Base-by-base conservation (phyloP, 2,329 filamentous ascomycete genomes). In the Fusarium sp. region DNA sequence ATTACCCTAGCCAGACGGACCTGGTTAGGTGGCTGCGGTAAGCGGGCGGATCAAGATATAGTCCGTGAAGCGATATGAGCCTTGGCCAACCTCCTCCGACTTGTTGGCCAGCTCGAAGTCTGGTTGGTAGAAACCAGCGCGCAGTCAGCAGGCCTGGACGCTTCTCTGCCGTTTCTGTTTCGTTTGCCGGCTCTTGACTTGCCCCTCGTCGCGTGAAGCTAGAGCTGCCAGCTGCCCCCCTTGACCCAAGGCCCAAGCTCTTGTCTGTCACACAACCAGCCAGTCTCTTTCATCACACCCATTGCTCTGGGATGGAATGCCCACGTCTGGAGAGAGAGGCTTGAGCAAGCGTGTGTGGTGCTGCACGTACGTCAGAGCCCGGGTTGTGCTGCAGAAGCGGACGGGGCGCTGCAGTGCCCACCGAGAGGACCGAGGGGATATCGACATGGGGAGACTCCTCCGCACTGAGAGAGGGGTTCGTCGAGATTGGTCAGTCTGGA, bases 241-340 rank as follows among this genome's bases (percentile, higher is more conserved):
- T 16, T 41, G 29, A n/a, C 31, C 61, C 41, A 41, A 35, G 22
- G 20, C 33, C 33, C 57, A 20, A 54, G 64, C 58, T 56, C 35
- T 31, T 22, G n/a, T 59, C 52, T 57, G 43, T 54, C 64, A 60
- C 64, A 16, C 45, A 60, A 27, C 39, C 59, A 48, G 37, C 22
- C 56, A 71, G 69, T 68, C 62, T 64, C 50, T 59, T 65, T 35
- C 52, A 65, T 65, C 64, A 74, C 68, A 72, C 57, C 48, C 68
- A 72, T 61, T 57, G 62, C 58, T 69, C 57, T 69, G 45, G 41
- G 27, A 31, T 65, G 56, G 20, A 61, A 62, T 68, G 57, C 24
- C 48, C 50, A 52, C 71, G 31, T 52, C 33, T n/a, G 41, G 54
- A 45, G 41, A 43, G 41, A 54, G 50, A 54, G 35, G 58, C 41